A percentile compares a stretch with the other conserved stretches of the same genome.
phyloP scores from a whole-genome alignment of 345 rosid genomes.

The Eucalyptus sp. region DNA sequence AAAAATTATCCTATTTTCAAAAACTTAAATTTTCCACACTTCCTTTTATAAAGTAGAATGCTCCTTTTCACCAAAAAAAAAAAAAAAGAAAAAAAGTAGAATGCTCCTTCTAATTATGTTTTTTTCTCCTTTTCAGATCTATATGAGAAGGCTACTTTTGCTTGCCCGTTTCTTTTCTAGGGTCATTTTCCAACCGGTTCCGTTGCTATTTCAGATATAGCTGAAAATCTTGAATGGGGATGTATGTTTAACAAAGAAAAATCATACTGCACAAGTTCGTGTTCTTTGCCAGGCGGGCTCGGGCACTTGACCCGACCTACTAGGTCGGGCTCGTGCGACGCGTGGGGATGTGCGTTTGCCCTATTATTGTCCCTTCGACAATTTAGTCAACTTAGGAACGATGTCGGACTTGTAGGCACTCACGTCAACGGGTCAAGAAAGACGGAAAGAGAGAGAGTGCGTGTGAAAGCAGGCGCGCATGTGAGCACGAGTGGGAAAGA shows the following conservation, averaged over 20 bases:
- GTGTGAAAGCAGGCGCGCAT: background rate
- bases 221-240: background rate
- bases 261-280: background rate
- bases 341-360: background rate
- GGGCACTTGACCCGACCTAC: background rate
- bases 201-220: background rate
- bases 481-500: background rate
- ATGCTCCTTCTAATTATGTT: background rate
- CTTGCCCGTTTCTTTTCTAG: background rate
- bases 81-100: background rate
- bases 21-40: background rate
- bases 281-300: background rate
- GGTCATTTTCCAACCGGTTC: background rate
- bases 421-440: background rate
- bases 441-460: background rate
- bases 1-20: background rate
- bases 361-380: background rate
- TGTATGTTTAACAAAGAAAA: background rate
- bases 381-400: background rate
- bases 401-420: background rate
- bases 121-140: background rate
- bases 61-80: background rate
- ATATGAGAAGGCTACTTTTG: background rate
- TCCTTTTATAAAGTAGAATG: background rate
- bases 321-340: background rate